Base-by-base conservation (phyloP, 2,329 filamentous ascomycete genomes). In the Alternaria dauci region DNA sequence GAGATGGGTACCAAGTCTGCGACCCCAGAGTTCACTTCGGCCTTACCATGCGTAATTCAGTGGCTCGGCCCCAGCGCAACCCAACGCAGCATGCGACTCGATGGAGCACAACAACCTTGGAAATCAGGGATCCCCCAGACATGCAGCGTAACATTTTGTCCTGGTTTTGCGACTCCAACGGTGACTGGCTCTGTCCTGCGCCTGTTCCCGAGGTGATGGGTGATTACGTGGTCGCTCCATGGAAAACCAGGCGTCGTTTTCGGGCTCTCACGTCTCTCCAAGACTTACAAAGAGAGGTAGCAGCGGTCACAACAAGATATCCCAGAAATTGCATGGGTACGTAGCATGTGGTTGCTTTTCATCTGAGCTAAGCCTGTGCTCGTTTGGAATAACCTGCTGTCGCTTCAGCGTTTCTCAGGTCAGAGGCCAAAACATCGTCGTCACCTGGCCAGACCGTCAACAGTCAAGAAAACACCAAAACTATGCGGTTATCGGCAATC, bases 41-140 rank as follows among this genome's bases (percentile, higher is more conserved):
- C 5, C 32, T 30, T 20, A 2, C 60, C 65, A 66, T 65, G 67
- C 48, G 32, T 39, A 48, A 48, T 9, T n/a, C 30, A 18, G 46
- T 48, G 46, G 46, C 46, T 48, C 34, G 30, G 46, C 28, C 28
- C 18, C 30, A 48, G 46, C 46, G 46, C 30, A 36, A 30, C 46
- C 46, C 30, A 23, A 48, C 46, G 16, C 3, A 48, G 28, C 46
- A 6, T 20, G 9, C 46, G 18, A 48, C 46, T 48, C 23, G 30
- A 16, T 23, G 32, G 32, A 38, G 32, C 14, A 36, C 20, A 38
- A 38, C 46, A 9, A 50, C 32, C 20, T 42, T 25, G 32, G 46
- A 25, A 42, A 2, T 42, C 11, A 50, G 2, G 23, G 32, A 26
- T n/a, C 20, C 11, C 5, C 23, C 6, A 14, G 11, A 18, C 12